phyloP scores from a whole-genome alignment of 768 basidiomycete genomes.

The Floccularia luteovirens region DNA sequence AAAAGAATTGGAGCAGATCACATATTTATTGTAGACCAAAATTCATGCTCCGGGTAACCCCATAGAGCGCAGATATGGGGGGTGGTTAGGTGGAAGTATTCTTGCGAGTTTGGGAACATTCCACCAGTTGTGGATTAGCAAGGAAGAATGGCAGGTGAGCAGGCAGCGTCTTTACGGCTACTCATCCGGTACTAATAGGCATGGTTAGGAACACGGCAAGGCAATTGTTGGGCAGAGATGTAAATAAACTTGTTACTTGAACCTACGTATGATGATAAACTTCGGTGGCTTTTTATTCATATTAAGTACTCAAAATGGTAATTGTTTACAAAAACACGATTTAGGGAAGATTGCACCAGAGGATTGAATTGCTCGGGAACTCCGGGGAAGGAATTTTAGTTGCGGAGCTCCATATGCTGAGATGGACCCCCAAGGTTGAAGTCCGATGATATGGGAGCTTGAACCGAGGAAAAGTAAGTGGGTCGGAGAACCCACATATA shows the following conservation, averaged over 20 bases:
- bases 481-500: too few species aligned
- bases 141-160: conserved; percentile 85
- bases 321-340: too few species aligned
- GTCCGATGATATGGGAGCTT: too few species aligned
- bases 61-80: conserved; percentile 82
- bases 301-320: too few species aligned
- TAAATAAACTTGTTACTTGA: conserved; percentile 40
- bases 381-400: too few species aligned
- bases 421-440: too few species aligned
- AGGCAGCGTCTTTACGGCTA: not conserved
- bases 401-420: too few species aligned
- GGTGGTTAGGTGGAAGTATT: conserved; percentile 96
- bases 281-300: too few species aligned
- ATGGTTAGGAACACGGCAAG: conserved; percentile 70
- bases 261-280: too few species aligned
- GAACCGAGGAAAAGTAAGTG: too few species aligned
- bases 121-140: conserved; percentile 95
- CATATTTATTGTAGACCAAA: conserved; percentile 50
- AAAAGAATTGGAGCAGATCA: not conserved
- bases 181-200: conserved; percentile 1
- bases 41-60: conserved; percentile 90
- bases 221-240: conserved; percentile 80
- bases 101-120: conserved; percentile 94
- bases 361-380: too few species aligned
- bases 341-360: too few species aligned